Base-by-base conservation (phyloP, 2,329 filamentous ascomycete species). In the Pseudogymnoascus sp. region DNA sequence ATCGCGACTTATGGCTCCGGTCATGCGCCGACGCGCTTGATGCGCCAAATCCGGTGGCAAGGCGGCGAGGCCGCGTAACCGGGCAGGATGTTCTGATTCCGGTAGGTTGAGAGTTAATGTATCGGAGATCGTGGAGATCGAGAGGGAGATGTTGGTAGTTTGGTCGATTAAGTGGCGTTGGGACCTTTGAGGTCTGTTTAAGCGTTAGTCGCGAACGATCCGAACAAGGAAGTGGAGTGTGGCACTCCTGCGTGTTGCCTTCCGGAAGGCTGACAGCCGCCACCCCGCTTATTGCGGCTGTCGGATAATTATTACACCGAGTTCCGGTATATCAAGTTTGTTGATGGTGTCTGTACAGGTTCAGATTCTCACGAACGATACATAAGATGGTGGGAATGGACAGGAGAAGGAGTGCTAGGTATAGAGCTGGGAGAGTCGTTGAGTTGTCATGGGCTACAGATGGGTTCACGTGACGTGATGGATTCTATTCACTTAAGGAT, bases 1-100 rank as follows among this genome's bases (percentile, higher is more conserved):
- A 97, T 97, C 7, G 61, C 60, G 26, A 60, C 57, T 60, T 60
- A 36, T 60, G 31, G 29, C 57, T 47, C 45, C 23, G 7, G 14
- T 54, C 45, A 54, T 54, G 45, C 45, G 45, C 23, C 14, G 45
- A 54, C 45, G 45, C 45, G 45, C 45, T 54, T 54, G 23, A 54
- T 54, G 45, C 45, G 23, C 45, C 45, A 29, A 54, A 29, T 54
- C 45, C 23, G 45, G 23, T 54, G 45, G 23, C 23, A 54, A 54
- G 45, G 23, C 45, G 23, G 45, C 23, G 23, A 31, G 45, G 45
- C 45, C 14, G 14, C 23, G 23, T 29, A 29, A 54, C 45, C 14
- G 7, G 23, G 45, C 45, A 54, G 14, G 23, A 54, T 29, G 45
- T 31, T 31, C 23, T 6, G 14, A 54, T 54, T 4, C 3, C 23